phyloP scores from a whole-genome alignment of 805 yeast genomes.

The Metschnikowia arizonensis region DNA sequence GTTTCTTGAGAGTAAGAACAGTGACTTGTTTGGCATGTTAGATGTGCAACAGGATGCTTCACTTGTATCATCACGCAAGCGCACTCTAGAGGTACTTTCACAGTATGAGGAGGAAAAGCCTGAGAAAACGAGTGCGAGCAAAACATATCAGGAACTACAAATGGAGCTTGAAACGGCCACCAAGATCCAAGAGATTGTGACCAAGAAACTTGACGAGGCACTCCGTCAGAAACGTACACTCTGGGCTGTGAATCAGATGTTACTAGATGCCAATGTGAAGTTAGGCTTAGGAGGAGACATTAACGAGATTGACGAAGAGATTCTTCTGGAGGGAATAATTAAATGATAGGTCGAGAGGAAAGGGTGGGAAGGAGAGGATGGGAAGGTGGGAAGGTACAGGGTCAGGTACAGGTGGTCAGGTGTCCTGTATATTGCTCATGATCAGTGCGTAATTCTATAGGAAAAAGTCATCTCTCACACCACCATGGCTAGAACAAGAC shows the following conservation, averaged over 20 bases:
- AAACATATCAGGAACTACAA: slow-evolving; percentile 24
- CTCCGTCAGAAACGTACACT: slow-evolving; percentile 32
- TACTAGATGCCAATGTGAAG: slow-evolving; percentile 41
- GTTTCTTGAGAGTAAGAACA: slow-evolving; percentile 13
- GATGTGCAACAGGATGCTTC: slow-evolving; percentile 8
- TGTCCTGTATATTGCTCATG: background rate
- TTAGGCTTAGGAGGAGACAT: slow-evolving; percentile 29
- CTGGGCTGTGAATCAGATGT: slow-evolving; percentile 40
- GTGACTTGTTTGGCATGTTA: slow-evolving; percentile 14
- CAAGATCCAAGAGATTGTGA: slow-evolving; percentile 36
- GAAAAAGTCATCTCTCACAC: slow-evolving; percentile 4
- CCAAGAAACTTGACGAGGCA: slow-evolving; percentile 23
- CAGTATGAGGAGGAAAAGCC: slow-evolving; percentile 1
- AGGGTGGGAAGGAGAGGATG: too few species aligned
- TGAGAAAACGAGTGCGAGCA: background rate
- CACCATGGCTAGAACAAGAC: slow-evolving; percentile 4
- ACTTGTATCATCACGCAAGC: slow-evolving; percentile 8
- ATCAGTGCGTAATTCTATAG: background rate
- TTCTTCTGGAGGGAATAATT: slow-evolving; percentile 14
- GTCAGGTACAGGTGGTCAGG: too few species aligned
- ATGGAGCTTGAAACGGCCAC: slow-evolving; percentile 35
- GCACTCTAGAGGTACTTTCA: slow-evolving; percentile 3
- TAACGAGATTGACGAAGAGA: slow-evolving; percentile 19
- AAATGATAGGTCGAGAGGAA: background rate
- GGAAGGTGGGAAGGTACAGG: too few species aligned